Conservation (phyloP, 345 rosid genomes). For the Bruguiera sexangula region DNA sequence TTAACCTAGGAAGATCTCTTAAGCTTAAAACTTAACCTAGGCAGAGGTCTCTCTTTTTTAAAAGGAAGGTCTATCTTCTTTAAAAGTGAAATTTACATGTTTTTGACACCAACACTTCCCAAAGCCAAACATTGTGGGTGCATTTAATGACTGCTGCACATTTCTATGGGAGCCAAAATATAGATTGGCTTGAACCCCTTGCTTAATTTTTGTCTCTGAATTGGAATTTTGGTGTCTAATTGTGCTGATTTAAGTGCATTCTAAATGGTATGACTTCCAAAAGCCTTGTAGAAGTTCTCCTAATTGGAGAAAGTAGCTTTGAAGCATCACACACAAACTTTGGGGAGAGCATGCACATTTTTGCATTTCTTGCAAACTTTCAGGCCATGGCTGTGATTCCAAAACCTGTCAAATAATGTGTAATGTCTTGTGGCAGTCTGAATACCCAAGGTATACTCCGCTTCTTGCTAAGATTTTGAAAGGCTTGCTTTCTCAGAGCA, state of each 20-base stretch:
- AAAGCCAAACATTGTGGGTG: not conserved
- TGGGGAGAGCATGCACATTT: no score
- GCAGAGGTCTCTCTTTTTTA: no score
- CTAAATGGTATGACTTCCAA: not conserved
- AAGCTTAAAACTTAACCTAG: not conserved
- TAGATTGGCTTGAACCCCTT: not conserved
- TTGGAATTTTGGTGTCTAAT: not conserved
- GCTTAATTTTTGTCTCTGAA: not conserved
- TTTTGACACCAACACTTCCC: not conserved
- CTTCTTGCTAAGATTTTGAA: constrained; percentile 85
- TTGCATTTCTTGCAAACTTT: not conserved
- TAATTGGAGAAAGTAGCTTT: not conserved
- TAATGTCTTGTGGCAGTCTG: constrained; percentile 54
- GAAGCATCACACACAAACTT: no score
- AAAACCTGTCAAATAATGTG: constrained; percentile 22
- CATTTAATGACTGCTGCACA: not conserved
- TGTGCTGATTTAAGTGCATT: not conserved
- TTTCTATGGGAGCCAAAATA: not conserved
- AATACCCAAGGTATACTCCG: constrained; percentile 72
- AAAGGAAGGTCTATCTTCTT: no score
- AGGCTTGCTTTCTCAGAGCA: constrained; percentile 58
- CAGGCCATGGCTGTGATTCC: not conserved
- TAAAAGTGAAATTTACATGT: not conserved
- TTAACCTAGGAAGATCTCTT: not conserved
- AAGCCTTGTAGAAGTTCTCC: not conserved